phyloP scores from a whole-genome alignment of 139 green algal species.

The Trebouxia sp. region DNA sequence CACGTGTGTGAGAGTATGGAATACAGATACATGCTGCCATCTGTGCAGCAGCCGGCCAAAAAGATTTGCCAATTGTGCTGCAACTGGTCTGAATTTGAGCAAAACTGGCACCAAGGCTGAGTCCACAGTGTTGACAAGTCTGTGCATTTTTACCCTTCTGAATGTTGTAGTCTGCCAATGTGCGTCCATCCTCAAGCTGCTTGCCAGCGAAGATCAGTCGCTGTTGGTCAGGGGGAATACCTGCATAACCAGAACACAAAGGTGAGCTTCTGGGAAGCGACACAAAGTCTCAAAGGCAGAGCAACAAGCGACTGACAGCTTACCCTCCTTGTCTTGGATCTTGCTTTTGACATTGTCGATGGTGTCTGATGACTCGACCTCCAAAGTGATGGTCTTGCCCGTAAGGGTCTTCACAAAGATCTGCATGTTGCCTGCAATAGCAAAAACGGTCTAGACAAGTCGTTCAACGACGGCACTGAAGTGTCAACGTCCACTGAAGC shows the following conservation, averaged over 20 bases:
- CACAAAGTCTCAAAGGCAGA: neutral
- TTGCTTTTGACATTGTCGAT: slow-evolving; percentile 96
- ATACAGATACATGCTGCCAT: neutral
- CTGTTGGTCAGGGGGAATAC: slow-evolving; percentile 97
- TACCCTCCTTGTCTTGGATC: slow-evolving; percentile 95
- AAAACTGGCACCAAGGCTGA: too few relatives aligned
- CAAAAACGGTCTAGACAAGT: neutral
- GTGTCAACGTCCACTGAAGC: neutral
- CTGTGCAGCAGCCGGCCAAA: neutral
- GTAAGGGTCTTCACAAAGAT: slow-evolving; percentile 84
- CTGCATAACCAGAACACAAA: too few relatives aligned
- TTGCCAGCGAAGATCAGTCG: slow-evolving; percentile 98
- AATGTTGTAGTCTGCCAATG: slow-evolving; percentile 64
- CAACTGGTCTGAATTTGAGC: too few relatives aligned
- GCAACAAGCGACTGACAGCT: slow-evolving; percentile 24
- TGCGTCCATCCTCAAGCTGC: slow-evolving; percentile 97
- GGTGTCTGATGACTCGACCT: slow-evolving; percentile 80
- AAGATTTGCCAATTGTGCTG: too few relatives aligned
- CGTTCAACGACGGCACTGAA: neutral
- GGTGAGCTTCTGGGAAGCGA: neutral
- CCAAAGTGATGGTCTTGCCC: slow-evolving; percentile 77
- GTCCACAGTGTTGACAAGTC: too few relatives aligned
- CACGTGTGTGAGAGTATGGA: too few relatives aligned
- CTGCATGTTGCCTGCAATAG: slow-evolving; percentile 60
- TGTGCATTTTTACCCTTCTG: neutral